Base-by-base conservation (phyloP, 495 filamentous ascomycete genomes). In the Neurospora sp. region DNA sequence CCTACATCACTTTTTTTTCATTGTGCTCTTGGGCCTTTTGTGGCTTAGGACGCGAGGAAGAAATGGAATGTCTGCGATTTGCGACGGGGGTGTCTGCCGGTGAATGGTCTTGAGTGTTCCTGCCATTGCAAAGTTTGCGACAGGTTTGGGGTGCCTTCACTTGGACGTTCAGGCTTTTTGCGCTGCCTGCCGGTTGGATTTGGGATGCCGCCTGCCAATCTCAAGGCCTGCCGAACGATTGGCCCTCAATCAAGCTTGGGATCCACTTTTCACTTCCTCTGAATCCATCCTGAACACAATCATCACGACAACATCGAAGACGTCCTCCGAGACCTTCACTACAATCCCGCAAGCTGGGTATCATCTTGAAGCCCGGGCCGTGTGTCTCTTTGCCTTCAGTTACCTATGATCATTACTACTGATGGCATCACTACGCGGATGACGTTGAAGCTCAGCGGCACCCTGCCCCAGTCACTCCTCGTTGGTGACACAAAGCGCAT, bases 1-100 rank as follows among this genome's bases (percentile, higher is more conserved):
- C 79, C 65, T 76, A 74, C 71, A 76, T 78, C 78, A 70, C 68
- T 79, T 74, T 79, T 79, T 83, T 86, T 85, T 86, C 84, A 75
- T 84, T 86, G 75, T 78, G 80, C 6, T 81, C 80, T 76, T 71
- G 78, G 73, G 84, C 80, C 80, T 73, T 74, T 68, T 7, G 20
- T 1, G 77, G 68, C 82, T 79, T 41, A 71, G 74, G 81, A 78
- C 70, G 79, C 77, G 80, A 82, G 71, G 85, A 85, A 85, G 83
- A 84, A 80, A 46, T 5, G 53, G 3, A 0, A 2, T 20, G 48
- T 14, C 27, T 59, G 48, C 48, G 22, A 27, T 10, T 31, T 27
- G 11, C 48, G 11, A 7, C 22, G 27, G 27, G 27, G 27, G 27
- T 14, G 12, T 6, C 2, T 59, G 4, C 5, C 0, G 3, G 11